Evolutionary conservation across 305 asterid species (phyloP).

Genomic region (Solanum hybrid): DNA sequence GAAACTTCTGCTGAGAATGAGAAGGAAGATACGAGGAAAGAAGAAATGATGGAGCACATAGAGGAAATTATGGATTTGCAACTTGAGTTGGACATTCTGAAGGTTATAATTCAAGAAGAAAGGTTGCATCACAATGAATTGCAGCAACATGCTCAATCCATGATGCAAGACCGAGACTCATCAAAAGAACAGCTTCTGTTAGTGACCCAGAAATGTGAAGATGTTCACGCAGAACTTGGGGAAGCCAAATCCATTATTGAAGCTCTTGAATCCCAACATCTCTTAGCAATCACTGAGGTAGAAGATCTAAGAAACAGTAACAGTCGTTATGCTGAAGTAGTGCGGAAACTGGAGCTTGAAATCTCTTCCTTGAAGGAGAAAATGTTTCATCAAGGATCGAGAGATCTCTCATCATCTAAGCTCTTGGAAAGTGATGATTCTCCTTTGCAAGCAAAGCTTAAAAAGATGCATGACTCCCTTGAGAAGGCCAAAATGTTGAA

Average conservation of each 20-base stretch:
- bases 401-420: constrained; percentile 34
- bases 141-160: constrained; percentile 44
- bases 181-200: constrained; percentile 41
- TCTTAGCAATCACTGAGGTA: constrained; percentile 55
- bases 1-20: constrained; percentile 19
- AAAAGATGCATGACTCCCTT: constrained; percentile 80
- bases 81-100: constrained; percentile 81
- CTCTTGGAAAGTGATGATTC: constrained; percentile 36
- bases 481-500: constrained; percentile 79
- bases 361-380: constrained; percentile 46
- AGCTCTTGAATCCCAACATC: constrained; percentile 87
- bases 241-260: constrained; percentile 57
- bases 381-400: constrained; percentile 25
- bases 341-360: constrained; percentile 51
- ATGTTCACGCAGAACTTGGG: constrained; percentile 50
- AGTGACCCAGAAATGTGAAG: constrained; percentile 38
- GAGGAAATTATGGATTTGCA: constrained; percentile 72
- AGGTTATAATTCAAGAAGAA: constrained; percentile 80
- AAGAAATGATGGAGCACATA: constrained; percentile 20
- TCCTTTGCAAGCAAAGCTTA: constrained; percentile 63
- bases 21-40: constrained; percentile 21
- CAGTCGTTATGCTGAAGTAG: constrained; percentile 28
- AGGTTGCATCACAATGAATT: constrained; percentile 39
- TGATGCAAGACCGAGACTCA: constrained; percentile 47
- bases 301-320: constrained; percentile 60